Evolutionary conservation across 164 flowering plant genomes (phyloP).

Genomic region (Vitis amurensis): DNA sequence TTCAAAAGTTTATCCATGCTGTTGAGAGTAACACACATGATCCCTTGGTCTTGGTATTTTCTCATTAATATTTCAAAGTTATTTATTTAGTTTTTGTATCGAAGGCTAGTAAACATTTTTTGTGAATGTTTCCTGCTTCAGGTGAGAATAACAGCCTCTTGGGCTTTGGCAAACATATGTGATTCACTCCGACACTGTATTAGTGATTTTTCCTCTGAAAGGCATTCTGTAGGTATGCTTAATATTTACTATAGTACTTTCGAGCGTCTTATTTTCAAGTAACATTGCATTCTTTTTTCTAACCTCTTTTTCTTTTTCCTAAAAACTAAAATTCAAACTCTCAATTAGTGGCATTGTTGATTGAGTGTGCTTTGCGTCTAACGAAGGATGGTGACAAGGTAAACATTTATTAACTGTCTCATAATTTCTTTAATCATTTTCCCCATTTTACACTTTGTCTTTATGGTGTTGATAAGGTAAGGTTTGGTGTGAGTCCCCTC

Average conservation of each 20-base stretch:
- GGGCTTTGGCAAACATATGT: slow-evolving; percentile 95
- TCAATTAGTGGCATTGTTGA: slow-evolving; percentile 30
- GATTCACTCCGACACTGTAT: slow-evolving; percentile 63
- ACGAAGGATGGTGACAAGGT: slow-evolving; percentile 94
- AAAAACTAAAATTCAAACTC: slow-evolving; percentile 29
- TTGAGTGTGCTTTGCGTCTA: slow-evolving; percentile 68
- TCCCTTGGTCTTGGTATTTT: slow-evolving; percentile 58
- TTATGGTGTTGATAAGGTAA: no score
- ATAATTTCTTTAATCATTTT: no score
- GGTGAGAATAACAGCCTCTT: slow-evolving; percentile 89
- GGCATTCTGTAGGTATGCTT: slow-evolving; percentile 30
- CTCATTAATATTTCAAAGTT: background rate
- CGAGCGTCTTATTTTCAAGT: background rate
- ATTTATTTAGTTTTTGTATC: background rate
- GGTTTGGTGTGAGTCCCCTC: no score
- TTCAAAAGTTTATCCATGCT: slow-evolving; percentile 64
- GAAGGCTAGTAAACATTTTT: background rate
- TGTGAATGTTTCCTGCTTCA: slow-evolving; percentile 26
- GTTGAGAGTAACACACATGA: slow-evolving; percentile 57
- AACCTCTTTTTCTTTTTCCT: slow-evolving; percentile 7
- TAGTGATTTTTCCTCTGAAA: slow-evolving; percentile 19
- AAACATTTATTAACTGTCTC: no score
- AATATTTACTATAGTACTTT: background rate
- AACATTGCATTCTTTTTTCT: background rate
- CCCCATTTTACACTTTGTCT: no score